A percentile compares a stretch with the other conserved stretches of the same genome.
phyloP scores from a whole-genome alignment of 2,329 filamentous ascomycete genomes.

The Aurifilum marmelostoma region DNA sequence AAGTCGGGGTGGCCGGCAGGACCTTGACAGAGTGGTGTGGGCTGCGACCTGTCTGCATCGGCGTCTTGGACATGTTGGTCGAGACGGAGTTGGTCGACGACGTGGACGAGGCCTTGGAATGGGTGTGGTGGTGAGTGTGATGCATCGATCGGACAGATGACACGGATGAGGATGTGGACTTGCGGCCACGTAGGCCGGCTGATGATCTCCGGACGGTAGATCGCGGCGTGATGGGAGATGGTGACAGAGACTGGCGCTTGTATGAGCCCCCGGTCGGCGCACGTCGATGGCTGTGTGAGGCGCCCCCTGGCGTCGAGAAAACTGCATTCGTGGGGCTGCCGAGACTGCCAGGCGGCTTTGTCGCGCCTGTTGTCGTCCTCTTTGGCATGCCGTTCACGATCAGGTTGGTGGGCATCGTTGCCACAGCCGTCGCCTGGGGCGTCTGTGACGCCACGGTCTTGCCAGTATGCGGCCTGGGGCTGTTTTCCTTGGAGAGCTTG shows the following conservation, averaged over 20 bases:
- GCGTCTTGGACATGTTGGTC: constrained; percentile 68
- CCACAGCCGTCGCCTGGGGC: constrained; percentile 41
- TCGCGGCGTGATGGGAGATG: constrained; percentile 84
- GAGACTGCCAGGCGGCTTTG: constrained; percentile 30
- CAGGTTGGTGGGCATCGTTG: constrained; percentile 53
- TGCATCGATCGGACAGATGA: constrained; percentile 92
- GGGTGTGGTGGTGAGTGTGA: constrained; percentile 70
- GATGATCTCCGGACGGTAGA: constrained; percentile 84
- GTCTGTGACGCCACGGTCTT: constrained; percentile 53
- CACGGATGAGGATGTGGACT: constrained; percentile 94
- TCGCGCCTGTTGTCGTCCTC: constrained; percentile 20
- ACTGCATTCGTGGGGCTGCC: constrained; percentile 39
- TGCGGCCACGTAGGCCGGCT: constrained; percentile 81
- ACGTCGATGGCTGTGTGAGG: constrained; percentile 33
- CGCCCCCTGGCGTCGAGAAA: constrained; percentile 33
- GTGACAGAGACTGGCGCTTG: constrained; percentile 81
- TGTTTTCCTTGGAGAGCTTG: constrained; percentile 55
- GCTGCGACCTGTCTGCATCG: constrained; percentile 66
- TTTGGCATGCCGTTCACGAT: constrained; percentile 54
- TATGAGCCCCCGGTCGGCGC: constrained; percentile 48
- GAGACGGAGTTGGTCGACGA: constrained; percentile 79
- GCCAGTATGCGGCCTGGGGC: constrained; percentile 63
- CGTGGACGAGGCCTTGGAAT: constrained; percentile 93
- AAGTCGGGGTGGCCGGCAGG: constrained; percentile 85
- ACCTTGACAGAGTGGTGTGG: constrained; percentile 94